Conservation (phyloP, 192 early-diverging fungal genomes). For the Anaeromyces robustus region DNA sequence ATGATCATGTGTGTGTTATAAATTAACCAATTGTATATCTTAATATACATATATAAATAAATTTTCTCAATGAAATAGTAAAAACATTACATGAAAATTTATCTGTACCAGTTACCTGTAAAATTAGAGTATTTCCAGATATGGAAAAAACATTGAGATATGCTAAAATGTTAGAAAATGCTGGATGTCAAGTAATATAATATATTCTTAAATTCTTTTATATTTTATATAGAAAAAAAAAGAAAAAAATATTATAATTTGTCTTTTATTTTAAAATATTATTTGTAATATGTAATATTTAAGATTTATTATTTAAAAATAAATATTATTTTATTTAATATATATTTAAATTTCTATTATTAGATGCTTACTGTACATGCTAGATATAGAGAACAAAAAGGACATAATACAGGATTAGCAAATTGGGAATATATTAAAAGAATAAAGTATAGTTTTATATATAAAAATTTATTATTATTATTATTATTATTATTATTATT, state of each 20-base stretch:
- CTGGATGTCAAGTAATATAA: conserved; percentile 57
- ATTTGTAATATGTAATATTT: no score
- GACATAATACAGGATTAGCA: conserved; percentile 86
- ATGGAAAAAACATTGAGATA: conserved; percentile 79
- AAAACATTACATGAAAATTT: conserved; percentile 63
- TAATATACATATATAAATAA: no score
- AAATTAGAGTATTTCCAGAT: conserved; percentile 85
- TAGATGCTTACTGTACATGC: conserved; percentile 20
- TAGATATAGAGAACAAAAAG: conserved; percentile 89
- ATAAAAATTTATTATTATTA: conserved; percentile 2
- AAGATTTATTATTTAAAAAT: no score
- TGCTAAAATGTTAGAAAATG: conserved; percentile 87
- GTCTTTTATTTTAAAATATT: no score
- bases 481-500: neutral
- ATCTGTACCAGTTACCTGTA: conserved; percentile 81
- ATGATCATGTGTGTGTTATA: no score
- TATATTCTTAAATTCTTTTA: conserved; percentile 1
- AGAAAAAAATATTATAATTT: no score
- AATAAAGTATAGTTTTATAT: conserved; percentile 61
- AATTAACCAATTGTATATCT: no score
- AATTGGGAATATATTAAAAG: conserved; percentile 85
- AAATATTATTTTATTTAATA: no score
- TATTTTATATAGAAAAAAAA: neutral
- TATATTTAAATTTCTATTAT: neutral
- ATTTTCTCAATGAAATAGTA: conserved; percentile 19